These are phyloP conservation scores for Ramalina intermedia DNA, from an alignment of 495 filamentous ascomycete genomes.

Conservation along the genomic window DNA sequence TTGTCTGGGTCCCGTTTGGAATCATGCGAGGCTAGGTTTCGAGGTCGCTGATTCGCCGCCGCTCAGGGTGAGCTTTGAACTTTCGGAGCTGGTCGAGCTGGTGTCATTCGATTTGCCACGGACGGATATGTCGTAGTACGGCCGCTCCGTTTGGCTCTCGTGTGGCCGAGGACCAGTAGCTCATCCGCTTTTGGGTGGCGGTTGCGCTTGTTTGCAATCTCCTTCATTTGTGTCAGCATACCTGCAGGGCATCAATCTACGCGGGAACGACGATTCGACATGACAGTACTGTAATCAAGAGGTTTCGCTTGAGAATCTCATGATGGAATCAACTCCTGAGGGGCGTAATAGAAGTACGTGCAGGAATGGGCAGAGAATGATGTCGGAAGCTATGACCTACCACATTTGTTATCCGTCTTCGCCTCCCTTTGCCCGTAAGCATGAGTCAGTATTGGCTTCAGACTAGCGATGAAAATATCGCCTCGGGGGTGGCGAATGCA, in stretches of 20 bases:
- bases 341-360: background rate
- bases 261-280: too few relatives aligned
- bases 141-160: too few relatives aligned
- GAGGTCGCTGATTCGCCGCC: too few relatives aligned
- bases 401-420: slow-evolving; percentile 28
- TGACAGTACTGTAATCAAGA: background rate
- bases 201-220: background rate
- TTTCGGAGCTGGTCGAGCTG: too few relatives aligned
- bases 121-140: too few relatives aligned
- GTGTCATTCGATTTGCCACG: too few relatives aligned
- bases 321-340: background rate
- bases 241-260: too few relatives aligned
- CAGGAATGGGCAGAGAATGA: background rate
- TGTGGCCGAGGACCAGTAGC: too few relatives aligned
- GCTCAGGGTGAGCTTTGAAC: too few relatives aligned
- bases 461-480: background rate
- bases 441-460: slow-evolving; percentile 1
- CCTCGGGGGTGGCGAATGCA: background rate
- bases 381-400: slow-evolving; percentile 13
- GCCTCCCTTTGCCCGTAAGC: slow-evolving; percentile 19
- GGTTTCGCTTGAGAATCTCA: background rate
- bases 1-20: too few relatives aligned
- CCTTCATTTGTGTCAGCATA: background rate
- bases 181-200: background rate
- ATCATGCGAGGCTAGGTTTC: too few relatives aligned